Evolutionary conservation across 176 grass and related monocot genomes (phyloP), one percentile per base, ranked within the genome.

Genomic region (Zoysia pacifica): DNA sequence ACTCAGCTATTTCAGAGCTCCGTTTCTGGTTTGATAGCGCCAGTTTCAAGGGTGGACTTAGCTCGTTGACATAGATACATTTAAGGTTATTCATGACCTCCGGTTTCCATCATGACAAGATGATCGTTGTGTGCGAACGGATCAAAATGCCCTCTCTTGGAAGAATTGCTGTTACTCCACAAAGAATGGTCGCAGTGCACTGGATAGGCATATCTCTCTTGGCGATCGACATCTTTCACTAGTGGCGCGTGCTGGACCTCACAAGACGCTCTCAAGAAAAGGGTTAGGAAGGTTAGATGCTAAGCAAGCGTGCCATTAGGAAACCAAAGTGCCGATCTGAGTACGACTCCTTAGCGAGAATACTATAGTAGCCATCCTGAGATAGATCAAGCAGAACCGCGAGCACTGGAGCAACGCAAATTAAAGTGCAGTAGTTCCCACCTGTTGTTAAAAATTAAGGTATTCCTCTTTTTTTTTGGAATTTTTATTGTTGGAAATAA

Each of bases 281-380:
- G 45, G 1, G 38, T 62, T 81, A 20, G 87, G 87, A 82, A 89
- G 83, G 83, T 89, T 78, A 89, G 78, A 74, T 86, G 68, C 46
- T 78, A 89, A 89, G 73, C 83, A 89, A 86, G 78, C 78, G 48
- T 60, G 78, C 67, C 0, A 89, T 74, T 86, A 82, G 73, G 73
- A 86, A 62, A 82, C 67, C 41, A 73, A 81, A 86, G 66, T 73
- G 51, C 40, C 40, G 41, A 60, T 48, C 10, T 82, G 87, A 89
- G 72, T 35, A 89, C 38, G 87, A 89, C 87, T 82, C 62, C 9
- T 74, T 82, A 89, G 73, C 87, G 61, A 62, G 39, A 86, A 35
- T 52, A 77, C 78, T 73, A 50, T 66, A 76, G 52, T 20, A 65
- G 65, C 37, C 78, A 76, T n/a, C 78, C 64, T 28, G 78, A 52